A percentile compares a stretch with the other conserved stretches of the same genome.
Conservation (phyloP, 2,329 filamentous ascomycete species). For the Penicillium sp. region DNA sequence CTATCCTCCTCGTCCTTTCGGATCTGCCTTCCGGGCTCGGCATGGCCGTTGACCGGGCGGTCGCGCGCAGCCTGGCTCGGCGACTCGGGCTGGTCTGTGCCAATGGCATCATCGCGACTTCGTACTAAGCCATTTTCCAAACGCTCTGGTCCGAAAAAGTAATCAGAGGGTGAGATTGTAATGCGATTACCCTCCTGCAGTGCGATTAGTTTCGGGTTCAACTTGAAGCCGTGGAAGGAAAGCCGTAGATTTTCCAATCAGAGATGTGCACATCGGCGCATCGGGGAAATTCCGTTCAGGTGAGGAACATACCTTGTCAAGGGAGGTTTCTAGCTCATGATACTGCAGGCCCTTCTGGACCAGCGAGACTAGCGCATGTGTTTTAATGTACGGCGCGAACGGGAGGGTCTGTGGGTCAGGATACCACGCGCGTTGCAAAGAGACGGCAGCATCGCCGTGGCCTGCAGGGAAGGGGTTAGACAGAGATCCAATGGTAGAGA, state of each 20-base stretch:
- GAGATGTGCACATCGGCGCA: neutral
- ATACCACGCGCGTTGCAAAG: conserved; percentile 64
- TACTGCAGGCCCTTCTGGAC: conserved; percentile 65
- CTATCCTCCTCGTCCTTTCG: conserved; percentile 39
- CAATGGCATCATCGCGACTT: conserved; percentile 29
- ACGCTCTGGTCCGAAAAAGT: conserved; percentile 51
- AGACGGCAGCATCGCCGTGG: conserved; percentile 60
- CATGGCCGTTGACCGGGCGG: conserved; percentile 40
- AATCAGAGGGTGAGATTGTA: conserved; percentile 39
- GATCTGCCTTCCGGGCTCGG: conserved; percentile 35
- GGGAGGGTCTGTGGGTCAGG: conserved; percentile 62
- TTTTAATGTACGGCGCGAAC: conserved; percentile 61
- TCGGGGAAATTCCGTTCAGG: neutral
- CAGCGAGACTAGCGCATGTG: conserved; percentile 61
- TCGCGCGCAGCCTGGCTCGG: conserved; percentile 39
- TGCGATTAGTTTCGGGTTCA: conserved; percentile 18
- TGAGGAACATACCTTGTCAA: conserved; percentile 48
- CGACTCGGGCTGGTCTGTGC: conserved; percentile 30
- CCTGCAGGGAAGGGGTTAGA: conserved; percentile 37
- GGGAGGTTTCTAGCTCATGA: conserved; percentile 51
- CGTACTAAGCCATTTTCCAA: conserved; percentile 34
- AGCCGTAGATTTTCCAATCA: neutral
- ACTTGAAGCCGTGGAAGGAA: neutral
- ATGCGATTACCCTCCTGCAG: conserved; percentile 41
- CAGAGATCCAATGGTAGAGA: conserved; percentile 15